phyloP scores from a whole-genome alignment of 73 alveolate genomes.

The Tetrahymena borealis region DNA sequence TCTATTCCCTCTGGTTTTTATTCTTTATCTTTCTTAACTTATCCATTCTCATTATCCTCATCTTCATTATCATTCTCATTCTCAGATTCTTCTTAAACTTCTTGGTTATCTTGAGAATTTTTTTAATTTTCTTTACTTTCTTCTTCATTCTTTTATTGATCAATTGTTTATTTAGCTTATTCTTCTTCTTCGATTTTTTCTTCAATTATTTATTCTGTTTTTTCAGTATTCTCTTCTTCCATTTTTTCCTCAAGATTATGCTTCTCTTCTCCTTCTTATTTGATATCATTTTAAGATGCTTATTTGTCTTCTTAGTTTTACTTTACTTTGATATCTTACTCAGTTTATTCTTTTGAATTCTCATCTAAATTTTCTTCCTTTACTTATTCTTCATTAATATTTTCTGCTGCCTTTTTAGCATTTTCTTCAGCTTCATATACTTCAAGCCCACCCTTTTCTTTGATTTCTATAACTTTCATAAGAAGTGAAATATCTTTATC shows the following conservation, averaged over 20 bases:
- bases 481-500: slow-evolving; percentile 59
- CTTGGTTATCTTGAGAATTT: no score
- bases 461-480: slow-evolving; percentile 59
- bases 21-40: no score
- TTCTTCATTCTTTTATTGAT: neutral
- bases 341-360: slow-evolving; percentile 89
- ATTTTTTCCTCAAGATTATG: slow-evolving; percentile 75
- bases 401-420: neutral
- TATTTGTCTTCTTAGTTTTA: slow-evolving; percentile 44
- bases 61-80: no score
- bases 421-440: slow-evolving; percentile 76
- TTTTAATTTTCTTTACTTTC: neutral
- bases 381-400: slow-evolving; percentile 49
- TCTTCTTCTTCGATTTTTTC: slow-evolving; percentile 8
- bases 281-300: slow-evolving; percentile 74
- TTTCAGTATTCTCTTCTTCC: slow-evolving; percentile 17
- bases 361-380: slow-evolving; percentile 57
- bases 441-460: slow-evolving; percentile 70
- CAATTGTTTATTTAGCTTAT: neutral
- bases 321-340: slow-evolving; percentile 75
- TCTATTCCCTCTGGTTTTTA: neutral
- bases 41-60: no score
- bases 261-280: slow-evolving; percentile 88
- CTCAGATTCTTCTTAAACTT: no score
- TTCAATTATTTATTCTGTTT: neutral